These are phyloP conservation scores for Citrullus colocynthis DNA, from an alignment of 306 rosid genomes.

Conservation along the genomic window DNA sequence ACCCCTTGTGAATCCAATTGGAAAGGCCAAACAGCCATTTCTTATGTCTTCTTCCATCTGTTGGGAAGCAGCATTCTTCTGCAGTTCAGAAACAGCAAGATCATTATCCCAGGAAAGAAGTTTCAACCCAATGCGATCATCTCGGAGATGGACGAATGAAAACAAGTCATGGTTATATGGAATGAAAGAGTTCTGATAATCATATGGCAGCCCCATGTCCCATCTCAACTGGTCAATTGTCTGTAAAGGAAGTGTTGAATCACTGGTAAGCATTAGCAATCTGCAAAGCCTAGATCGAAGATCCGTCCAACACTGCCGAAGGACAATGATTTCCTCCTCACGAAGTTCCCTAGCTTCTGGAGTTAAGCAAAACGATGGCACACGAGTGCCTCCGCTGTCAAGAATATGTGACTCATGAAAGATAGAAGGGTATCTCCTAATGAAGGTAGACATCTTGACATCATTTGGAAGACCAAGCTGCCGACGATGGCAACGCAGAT, in stretches of 20 bases:
- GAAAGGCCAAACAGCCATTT: conserved; percentile 55
- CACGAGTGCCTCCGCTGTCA: conserved; percentile 56
- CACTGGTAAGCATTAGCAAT: conserved; percentile 69
- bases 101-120: conserved; percentile 50
- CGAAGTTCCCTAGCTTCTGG: conserved; percentile 34
- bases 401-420: conserved; percentile 43
- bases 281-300: conserved; percentile 54
- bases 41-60: conserved; percentile 38
- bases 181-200: conserved; percentile 51
- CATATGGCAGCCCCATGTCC: conserved; percentile 85
- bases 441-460: conserved; percentile 50
- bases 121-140: conserved; percentile 62
- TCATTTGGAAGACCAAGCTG: conserved; percentile 65
- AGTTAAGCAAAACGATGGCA: conserved; percentile 57
- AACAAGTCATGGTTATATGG: conserved; percentile 33
- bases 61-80: conserved; percentile 40
- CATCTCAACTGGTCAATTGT: conserved; percentile 79
- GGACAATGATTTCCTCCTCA: conserved; percentile 23
- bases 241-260: conserved; percentile 59
- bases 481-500: conserved; percentile 37
- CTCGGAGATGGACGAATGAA: conserved; percentile 42
- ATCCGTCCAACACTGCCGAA: conserved; percentile 29
- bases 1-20: conserved; percentile 73
- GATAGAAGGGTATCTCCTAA: conserved; percentile 65
- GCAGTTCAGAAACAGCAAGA: conserved; percentile 58